Percentiles rank a stretch among this genome's conserved stretches.
These are phyloP conservation scores for Avena atlantica DNA, from an alignment of 176 grass and related monocot species.

Conservation along the genomic window DNA sequence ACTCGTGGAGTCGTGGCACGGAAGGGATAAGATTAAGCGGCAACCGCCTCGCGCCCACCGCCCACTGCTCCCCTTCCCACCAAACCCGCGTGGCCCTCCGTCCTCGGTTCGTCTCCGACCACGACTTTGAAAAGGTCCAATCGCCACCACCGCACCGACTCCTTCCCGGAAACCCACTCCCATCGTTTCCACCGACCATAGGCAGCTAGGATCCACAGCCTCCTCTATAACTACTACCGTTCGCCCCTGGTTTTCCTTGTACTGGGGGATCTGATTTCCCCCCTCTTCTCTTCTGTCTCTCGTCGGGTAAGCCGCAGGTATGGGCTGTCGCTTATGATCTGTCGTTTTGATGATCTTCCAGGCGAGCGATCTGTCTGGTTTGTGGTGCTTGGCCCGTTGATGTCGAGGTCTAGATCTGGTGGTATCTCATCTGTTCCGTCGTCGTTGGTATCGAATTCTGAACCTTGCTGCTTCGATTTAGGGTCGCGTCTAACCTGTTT, in stretches of 20 bases:
- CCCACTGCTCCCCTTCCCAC: neutral
- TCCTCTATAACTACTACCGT: neutral
- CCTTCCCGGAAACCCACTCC: neutral
- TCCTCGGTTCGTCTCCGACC: neutral
- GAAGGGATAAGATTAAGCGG: neutral
- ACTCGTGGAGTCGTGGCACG: neutral
- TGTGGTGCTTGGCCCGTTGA: neutral
- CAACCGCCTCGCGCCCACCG: neutral
- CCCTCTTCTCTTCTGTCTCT: neutral
- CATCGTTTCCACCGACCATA: neutral
- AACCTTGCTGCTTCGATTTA: neutral
- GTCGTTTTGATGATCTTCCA: neutral
- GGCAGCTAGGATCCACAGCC: neutral
- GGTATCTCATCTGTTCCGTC: neutral
- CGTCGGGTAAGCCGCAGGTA: slow-evolving; percentile 7
- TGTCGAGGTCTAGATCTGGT: neutral
- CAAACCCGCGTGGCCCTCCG: neutral
- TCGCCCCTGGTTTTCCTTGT: neutral
- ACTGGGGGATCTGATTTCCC: neutral
- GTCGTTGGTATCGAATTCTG: neutral
- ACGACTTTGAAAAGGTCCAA: neutral
- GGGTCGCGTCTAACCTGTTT: neutral
- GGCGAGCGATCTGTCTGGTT: neutral
- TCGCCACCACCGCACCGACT: slow-evolving; percentile 12
- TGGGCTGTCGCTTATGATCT: neutral